Conservation (phyloP, 306 rosid species). For the Adenanthera pavonina region DNA sequence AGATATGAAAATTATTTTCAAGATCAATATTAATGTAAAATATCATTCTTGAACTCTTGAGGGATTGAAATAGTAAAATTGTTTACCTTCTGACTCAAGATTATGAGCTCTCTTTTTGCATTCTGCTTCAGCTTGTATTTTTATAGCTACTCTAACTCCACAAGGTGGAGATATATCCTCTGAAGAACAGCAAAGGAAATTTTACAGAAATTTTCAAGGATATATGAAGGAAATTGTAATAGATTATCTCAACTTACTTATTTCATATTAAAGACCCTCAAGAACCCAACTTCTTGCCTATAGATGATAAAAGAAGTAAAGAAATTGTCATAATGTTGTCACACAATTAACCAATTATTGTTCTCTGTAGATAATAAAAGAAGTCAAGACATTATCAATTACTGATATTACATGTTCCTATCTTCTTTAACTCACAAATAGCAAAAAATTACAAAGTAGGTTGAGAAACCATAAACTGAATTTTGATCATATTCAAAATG, state of each 20-base stretch:
- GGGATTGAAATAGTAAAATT: conserved; percentile 31
- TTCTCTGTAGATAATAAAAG: conserved; percentile 3
- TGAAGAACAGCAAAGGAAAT: conserved; percentile 43
- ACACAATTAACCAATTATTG: conserved; percentile 36
- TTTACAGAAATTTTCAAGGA: conserved; percentile 3
- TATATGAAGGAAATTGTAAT: conserved; percentile 5
- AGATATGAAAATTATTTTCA: conserved; percentile 34
- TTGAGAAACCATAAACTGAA: not conserved
- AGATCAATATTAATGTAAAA: conserved; percentile 25
- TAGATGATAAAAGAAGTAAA: conserved; percentile 54
- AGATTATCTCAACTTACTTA: conserved; percentile 57
- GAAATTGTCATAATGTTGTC: conserved; percentile 42
- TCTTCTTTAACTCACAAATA: not conserved
- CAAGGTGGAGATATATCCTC: conserved; percentile 99
- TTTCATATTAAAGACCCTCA: conserved; percentile 92
- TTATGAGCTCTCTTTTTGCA: conserved; percentile 93
- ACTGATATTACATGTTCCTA: not conserved
- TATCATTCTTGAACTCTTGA: conserved; percentile 17
- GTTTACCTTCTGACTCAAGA: conserved; percentile 92
- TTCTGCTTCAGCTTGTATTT: conserved; percentile 99
- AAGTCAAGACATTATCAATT: not conserved
- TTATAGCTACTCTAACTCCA: conserved; percentile 94
- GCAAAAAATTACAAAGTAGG: not conserved
- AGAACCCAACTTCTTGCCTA: conserved; percentile 81
- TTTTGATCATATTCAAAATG: not conserved